Conservation (phyloP, 352 stramenopile species). For the Phytophthora constricta region DNA sequence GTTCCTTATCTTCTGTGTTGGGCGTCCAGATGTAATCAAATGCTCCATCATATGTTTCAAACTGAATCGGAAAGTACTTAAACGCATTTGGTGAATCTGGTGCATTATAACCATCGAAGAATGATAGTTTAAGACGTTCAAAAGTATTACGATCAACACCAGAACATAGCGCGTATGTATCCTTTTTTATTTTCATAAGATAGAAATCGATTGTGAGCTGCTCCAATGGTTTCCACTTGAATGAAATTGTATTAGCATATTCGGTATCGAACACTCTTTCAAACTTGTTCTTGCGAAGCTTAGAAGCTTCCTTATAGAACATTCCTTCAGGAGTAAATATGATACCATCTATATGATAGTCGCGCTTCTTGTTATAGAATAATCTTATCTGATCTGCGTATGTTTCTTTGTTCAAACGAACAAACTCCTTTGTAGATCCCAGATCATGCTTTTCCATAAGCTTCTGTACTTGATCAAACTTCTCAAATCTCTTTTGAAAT, state of each 20-base stretch:
- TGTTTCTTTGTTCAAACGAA: background rate
- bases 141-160: background rate
- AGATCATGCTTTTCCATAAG: background rate
- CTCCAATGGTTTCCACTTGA: background rate
- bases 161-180: background rate
- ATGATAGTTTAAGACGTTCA: background rate
- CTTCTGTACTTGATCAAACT: background rate
- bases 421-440: background rate
- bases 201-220: constrained; percentile 1
- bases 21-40: background rate
- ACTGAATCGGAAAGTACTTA: constrained; percentile 4
- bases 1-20: background rate
- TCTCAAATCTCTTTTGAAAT: background rate
- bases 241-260: background rate
- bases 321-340: background rate
- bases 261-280: background rate
- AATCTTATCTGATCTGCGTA: background rate
- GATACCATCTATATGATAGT: background rate
- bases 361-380: background rate
- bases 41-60: background rate
- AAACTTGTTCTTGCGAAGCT: background rate
- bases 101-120: background rate
- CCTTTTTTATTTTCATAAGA: background rate
- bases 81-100: background rate
- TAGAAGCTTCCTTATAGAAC: background rate